Evolutionary conservation across 352 stramenopile species (phyloP).

Genomic region (Phytophthora quininea): DNA sequence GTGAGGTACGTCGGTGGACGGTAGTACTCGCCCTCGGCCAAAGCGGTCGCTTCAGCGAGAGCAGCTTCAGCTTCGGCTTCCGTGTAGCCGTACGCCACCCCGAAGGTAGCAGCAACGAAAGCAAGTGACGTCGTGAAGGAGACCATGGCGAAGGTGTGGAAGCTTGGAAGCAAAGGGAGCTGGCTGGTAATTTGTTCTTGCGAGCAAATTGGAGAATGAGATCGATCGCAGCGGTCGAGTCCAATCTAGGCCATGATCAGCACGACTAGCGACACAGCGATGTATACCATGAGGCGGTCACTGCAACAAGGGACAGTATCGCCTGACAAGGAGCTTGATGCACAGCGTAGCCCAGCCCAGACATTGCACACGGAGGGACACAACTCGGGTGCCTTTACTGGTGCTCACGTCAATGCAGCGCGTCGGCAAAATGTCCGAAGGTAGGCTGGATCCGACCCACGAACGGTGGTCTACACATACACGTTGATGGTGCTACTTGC

Average conservation of each 20-base stretch:
- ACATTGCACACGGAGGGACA: conserved; percentile 12
- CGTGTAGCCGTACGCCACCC: conserved; percentile 25
- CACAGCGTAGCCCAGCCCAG: conserved; percentile 14
- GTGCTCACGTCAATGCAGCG: not conserved
- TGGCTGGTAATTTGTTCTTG: conserved; percentile 18
- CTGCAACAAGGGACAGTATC: not conserved
- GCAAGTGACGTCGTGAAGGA: conserved; percentile 11
- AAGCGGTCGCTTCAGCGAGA: conserved; percentile 15
- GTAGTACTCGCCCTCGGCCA: conserved; percentile 36
- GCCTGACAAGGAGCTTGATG: conserved; percentile 14
- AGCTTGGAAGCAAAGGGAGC: not conserved
- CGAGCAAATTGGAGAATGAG: conserved; percentile 28
- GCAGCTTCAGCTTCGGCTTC: conserved; percentile 19
- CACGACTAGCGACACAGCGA: no score
- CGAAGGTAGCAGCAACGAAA: conserved; percentile 13
- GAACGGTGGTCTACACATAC: no score
- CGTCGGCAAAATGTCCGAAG: no score
- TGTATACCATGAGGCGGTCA: conserved; percentile 2
- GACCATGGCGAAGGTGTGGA: conserved; percentile 9
- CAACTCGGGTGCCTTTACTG: conserved; percentile 7
- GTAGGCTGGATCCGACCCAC: no score
- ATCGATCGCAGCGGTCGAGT: conserved; percentile 3
- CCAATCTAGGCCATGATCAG: not conserved
- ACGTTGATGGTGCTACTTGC: no score
- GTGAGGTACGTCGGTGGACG: conserved; percentile 29